Evolutionary conservation across 2,329 filamentous ascomycete genomes (phyloP).

Genomic region (Colletotrichum sp.): DNA sequence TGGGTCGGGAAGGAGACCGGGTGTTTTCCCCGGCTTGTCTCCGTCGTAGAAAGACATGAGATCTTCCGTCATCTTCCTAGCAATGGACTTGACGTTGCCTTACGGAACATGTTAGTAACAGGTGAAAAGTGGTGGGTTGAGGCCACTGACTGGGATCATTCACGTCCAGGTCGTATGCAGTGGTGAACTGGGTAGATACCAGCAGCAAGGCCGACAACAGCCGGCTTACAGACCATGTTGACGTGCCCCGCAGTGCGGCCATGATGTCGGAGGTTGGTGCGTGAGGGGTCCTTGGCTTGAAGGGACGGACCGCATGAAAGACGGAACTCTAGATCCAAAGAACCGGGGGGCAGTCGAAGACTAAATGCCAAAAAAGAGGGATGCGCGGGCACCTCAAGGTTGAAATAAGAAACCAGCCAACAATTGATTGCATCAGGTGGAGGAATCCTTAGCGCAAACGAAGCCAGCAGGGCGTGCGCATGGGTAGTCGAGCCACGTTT

Average conservation of each 20-base stretch:
- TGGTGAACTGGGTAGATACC: constrained; percentile 22
- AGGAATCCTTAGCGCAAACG: background rate
- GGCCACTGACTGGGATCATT: constrained; percentile 36
- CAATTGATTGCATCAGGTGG: background rate
- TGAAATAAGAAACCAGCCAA: background rate
- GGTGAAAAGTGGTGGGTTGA: background rate
- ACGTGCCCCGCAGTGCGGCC: constrained; percentile 13
- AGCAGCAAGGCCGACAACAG: constrained; percentile 10
- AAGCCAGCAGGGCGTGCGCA: background rate
- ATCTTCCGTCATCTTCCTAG: constrained; percentile 52
- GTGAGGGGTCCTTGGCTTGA: background rate
- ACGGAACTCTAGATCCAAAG: background rate
- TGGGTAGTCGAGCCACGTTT: constrained; percentile 9
- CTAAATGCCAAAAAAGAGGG: background rate
- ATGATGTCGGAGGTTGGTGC: constrained; percentile 4
- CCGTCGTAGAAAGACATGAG: constrained; percentile 50
- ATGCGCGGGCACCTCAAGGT: background rate
- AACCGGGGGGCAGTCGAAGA: background rate
- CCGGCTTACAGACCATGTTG: constrained; percentile 14
- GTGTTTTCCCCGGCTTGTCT: constrained; percentile 53
- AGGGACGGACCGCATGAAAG: constrained; percentile 7
- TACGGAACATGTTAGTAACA: background rate
- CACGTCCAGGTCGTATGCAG: constrained; percentile 40
- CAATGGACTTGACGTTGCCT: constrained; percentile 56
- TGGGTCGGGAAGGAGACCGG: constrained; percentile 56